Evolutionary conservation across 352 stramenopile species (phyloP), one percentile per base, ranked within the genome.

Genomic region (Globisporangium middletonii): DNA sequence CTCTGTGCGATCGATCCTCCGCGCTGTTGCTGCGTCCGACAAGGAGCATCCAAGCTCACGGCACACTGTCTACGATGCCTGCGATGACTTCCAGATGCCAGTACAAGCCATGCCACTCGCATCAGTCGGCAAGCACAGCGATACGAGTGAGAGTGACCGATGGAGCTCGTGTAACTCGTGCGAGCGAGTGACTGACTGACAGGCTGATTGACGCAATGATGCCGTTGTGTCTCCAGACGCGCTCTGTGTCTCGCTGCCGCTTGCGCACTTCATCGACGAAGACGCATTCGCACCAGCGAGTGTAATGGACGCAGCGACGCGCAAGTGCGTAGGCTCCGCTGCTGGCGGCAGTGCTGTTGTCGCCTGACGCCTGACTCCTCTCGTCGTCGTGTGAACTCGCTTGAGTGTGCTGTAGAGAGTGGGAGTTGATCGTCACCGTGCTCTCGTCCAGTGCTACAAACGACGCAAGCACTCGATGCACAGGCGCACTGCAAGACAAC

Each of bases 191-290:
- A 45, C 6, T 26, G 43, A 46, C 16, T 28, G 18, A 27, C 30
- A 2, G 38, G 18, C 8, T n/a, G 5, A 7, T 27, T 23, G 13
- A 11, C 3, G 19, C 2, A 7, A 16, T 23, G 13, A 11, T 2
- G 19, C 2, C 0, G 26, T 6, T 47, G 9, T 15, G 6, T 50
- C 9, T 30, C 18, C 49, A 77, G 62, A 63, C 11, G 42, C 63
- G 0, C 66, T 95, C 23, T 65, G 68, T n/a, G 72, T 94, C 49
- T 75, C 64, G n/a, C 77, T 75, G 62, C 55, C 76, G 26, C 55
- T 79, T 41, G 57, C 69, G 28, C 83, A 95, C 57, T 95, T 93
- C 55, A 60, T 89, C 12, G 81, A 92, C 35, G 83, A 94, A 57
- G 68, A 73, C 23, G 57, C 90, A 0, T 89, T 82, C 60, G 79